These are phyloP conservation scores for Capillidium rhysosporum DNA, from an alignment of 371 early-diverging fungal genomes.

Conservation along the genomic window DNA sequence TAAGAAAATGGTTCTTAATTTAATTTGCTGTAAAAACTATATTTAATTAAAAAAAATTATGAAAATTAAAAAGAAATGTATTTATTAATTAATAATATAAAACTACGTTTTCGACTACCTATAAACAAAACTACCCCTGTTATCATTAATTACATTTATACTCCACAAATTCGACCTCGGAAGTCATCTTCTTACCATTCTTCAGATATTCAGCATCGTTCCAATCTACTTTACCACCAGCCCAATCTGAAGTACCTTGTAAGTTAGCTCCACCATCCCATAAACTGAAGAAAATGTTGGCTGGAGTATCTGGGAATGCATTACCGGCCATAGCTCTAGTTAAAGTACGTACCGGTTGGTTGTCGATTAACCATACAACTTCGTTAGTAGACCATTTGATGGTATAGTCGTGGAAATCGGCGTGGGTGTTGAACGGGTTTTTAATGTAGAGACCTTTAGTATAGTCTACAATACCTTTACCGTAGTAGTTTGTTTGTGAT, in stretches of 20 bases:
- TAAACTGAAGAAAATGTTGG: conserved; percentile 33
- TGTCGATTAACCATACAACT: conserved; percentile 31
- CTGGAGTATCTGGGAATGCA: conserved; percentile 28
- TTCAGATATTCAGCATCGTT: conserved; percentile 3
- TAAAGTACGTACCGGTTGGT: conserved; percentile 21
- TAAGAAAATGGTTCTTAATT: too few relatives aligned
- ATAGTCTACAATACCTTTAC: conserved; percentile 6
- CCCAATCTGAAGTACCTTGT: conserved; percentile 39
- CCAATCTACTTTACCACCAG: conserved; percentile 43
- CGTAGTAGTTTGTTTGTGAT: conserved; percentile 7
- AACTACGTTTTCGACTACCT: too few relatives aligned
- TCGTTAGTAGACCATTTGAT: conserved; percentile 33
- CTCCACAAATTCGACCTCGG: conserved; percentile 2
- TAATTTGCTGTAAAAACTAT: too few relatives aligned
- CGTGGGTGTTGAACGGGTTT: conserved; percentile 11
- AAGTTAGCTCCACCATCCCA: conserved; percentile 45
- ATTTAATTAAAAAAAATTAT: too few relatives aligned
- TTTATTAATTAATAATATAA: too few relatives aligned
- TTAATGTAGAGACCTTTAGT: background rate
- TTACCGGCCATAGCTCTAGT: conserved; percentile 12
- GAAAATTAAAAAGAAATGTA: too few relatives aligned
- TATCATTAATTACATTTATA: conserved; percentile 2
- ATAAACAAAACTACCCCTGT: too few relatives aligned
- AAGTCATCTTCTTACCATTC: conserved; percentile 2
- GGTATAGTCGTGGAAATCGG: conserved; percentile 17